Base-by-base conservation (phyloP, 352 stramenopile genomes). In the Globisporangium heterothallicum region DNA sequence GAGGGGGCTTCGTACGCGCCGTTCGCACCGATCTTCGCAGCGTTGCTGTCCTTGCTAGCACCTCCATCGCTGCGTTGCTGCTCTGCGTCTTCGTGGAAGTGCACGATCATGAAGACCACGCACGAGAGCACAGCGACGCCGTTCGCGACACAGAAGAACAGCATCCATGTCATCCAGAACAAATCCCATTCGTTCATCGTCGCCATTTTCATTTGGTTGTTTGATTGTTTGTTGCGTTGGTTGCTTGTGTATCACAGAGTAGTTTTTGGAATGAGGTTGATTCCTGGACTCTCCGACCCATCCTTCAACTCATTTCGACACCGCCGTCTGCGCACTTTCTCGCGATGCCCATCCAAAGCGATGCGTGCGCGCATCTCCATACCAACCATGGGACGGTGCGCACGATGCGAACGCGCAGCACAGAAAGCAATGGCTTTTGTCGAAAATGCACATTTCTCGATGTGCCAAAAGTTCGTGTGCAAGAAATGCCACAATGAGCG, bases 81-180 rank as follows among this genome's bases (percentile, higher is more conserved):
- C 32, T 48, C 48, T 27, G 54, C 22, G 43, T 7, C 54, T 44
- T 61, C 54, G 50, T 64, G 47, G 34, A 26, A 42, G 29, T 42
- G 30, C 16, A 32, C 30, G 51, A 67, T 38, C 58, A 67, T 40
- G 34, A 59, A 64, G 5, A 32, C 49, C 42, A 57, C 51, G 42
- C 63, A 70, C 2, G 53, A 61, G 29, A 66, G 35, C 32, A 61
- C 45, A n/a, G 63, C 49, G 6, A 26, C 52, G 41, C 54, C 46
- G 41, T 67, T 70, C 36, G 57, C 45, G 21, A 43, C 51, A 49
- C 54, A 70, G 48, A 66, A 63, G 50, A 53, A 21, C 3, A 70
- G 50, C 58, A 67, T 59, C 51, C 58, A 66, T n/a, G 50, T 32
- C n/a, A 63, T 36, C 62, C 62, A 70, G 29, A 60, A 43, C 44